These are phyloP conservation scores for Pseudotsuga menziesii DNA, from an alignment of 75 land plant genomes.

Conservation along the genomic window DNA sequence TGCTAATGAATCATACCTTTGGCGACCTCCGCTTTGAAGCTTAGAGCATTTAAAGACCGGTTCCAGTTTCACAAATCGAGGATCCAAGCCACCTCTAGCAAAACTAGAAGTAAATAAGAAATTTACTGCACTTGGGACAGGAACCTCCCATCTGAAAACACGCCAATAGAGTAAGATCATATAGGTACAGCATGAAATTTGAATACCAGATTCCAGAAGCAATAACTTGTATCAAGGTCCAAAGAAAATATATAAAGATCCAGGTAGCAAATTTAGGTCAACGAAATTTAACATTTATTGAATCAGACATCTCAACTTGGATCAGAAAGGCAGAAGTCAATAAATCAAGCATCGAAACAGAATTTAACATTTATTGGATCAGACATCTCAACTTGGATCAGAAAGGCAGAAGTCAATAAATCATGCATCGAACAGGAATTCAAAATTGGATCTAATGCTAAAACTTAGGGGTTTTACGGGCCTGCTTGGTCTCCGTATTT, in stretches of 20 bases:
- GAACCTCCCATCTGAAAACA: slow-evolving; percentile 84
- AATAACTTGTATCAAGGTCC: not conserved
- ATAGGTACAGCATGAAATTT: not conserved
- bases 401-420: not conserved
- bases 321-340: not conserved
- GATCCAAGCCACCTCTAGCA: slow-evolving; percentile 43
- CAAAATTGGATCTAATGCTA: not conserved
- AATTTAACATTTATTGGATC: not conserved
- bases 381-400: not conserved
- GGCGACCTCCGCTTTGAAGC: slow-evolving; percentile 51
- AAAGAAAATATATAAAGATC: not conserved
- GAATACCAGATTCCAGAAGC: not conserved
- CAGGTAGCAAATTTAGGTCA: not conserved
- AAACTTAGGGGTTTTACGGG: not conserved
- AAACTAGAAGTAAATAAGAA: slow-evolving; percentile 18
- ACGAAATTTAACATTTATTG: not conserved
- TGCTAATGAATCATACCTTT: slow-evolving; percentile 41
- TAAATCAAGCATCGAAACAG: too few relatives aligned
- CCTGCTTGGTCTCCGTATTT: not conserved
- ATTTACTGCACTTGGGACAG: slow-evolving; percentile 49
- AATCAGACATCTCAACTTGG: too few relatives aligned
- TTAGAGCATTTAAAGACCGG: slow-evolving; percentile 90
- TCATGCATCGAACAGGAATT: not conserved
- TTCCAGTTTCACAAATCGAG: slow-evolving; percentile 64
- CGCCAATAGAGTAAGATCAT: not conserved